Evolutionary conservation across 495 filamentous ascomycete species (phyloP), one percentile per base, ranked within the genome.

Genomic region (Lindgomyces ingoldianus): DNA sequence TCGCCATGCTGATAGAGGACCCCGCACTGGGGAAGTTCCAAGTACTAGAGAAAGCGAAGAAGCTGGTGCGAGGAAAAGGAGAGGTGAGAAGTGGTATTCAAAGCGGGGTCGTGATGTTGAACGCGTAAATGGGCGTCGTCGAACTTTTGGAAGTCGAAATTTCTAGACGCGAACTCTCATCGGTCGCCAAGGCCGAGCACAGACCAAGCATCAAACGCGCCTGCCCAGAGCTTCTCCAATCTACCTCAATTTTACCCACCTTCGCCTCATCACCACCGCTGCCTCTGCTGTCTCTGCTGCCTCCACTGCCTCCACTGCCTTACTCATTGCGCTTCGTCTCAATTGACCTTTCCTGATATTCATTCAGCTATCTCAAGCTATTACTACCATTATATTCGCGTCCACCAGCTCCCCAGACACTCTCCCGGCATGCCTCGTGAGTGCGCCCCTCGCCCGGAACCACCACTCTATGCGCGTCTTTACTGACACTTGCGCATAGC

Each of bases 1-100:
- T 87, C 68, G 85, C 84, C 84, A 85, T 86, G 41, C 79, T 84
- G 74, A 11, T 51, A 27, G 45, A n/a, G 14, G 12, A 45, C 44
- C 66, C 46, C 52, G 29, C 59, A 30, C n/a, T 47, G 80, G 55
- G 45, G 75, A 69, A 69, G 70, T 68, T 68, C 73, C 67, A 76
- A 73, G 76, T 72, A 72, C 60, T 27, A 21, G 22, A 45, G 46
- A 52, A 60, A 12, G 62, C 62, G 76, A 71, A 73, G 72, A 72
- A 51, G 64, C 57, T 67, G 56, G n/a, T 60, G 60, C 24, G 6
- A 53, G 27, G 47, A 42, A 4, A 19, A 30, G 14, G 24, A 18
- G 2, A 41, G 19, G 30, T 22, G 8, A 6, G 6, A 47, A 47
- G 6, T 4, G 4, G 27, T 48, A n/a, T 24, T 9, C 62, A 11